Base-by-base conservation (phyloP, 257 asterid species). In the Primulina tabacum region DNA sequence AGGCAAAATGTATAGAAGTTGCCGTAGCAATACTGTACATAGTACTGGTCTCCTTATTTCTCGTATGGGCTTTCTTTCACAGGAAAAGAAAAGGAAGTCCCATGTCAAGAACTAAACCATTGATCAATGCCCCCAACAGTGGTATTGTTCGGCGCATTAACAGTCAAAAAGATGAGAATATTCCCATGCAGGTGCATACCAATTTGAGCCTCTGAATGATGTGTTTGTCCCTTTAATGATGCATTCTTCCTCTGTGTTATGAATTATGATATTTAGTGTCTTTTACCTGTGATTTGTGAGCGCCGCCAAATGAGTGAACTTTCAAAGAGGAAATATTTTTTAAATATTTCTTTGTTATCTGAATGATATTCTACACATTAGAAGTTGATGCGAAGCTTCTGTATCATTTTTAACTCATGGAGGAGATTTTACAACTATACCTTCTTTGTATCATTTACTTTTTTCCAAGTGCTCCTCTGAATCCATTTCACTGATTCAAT, bases 1-100 rank as follows among this genome's bases (percentile, higher is more conserved):
- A 94, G 99, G 98, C 89, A 70, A 91, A 86, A 80, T 94, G 99
- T 69, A 79, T 94, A 78, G 99, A 94, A 79, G 88, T 91, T 82
- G 80, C 95, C 65, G 77, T 91, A 43, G 79, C 99, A 64, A 71
- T 88, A 79, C 61, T 85, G 70, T 94, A 94, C 76, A 75, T 91
- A 61, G 74, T 88, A 69, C 79, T 88, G 62, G 89, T 84, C 65
- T 91, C 99, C 50, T 30, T 80, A 35, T 88, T 94, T 83, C 95
- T 94, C 20, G 98, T 96, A 29, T 94, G 99, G 99, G 96, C 96
- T 69, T 88, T 91, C 72, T 66, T 86, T 70, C 86, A 85, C 78
- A 84, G 82, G 69, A 93, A 82, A 77, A 76, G 82, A 79, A 85
- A 79, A 71, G 80, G 65, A 64, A 83, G 82, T 71, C 84, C 91